Conservation (phyloP, 2,329 filamentous ascomycete genomes). For the Paecilomyces sp. region DNA sequence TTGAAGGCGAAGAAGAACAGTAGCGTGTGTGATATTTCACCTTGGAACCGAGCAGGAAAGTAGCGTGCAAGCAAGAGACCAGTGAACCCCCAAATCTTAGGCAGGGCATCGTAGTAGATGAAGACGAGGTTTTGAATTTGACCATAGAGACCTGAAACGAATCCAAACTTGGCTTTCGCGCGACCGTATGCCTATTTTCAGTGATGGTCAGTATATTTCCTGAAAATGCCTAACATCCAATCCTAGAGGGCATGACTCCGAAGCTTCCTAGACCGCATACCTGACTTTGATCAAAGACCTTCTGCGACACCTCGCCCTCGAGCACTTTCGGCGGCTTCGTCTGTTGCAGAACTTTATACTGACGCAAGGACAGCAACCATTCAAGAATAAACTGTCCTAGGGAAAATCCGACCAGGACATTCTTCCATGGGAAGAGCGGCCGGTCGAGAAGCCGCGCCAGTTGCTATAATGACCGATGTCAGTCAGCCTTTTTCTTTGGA, state of each 20-base stretch:
- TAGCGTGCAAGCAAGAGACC: slow-evolving; percentile 67
- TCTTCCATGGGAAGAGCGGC: slow-evolving; percentile 95
- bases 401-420: slow-evolving; percentile 88
- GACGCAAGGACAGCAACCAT: slow-evolving; percentile 78
- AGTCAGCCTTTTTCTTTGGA: background rate
- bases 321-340: slow-evolving; percentile 79
- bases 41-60: slow-evolving; percentile 70
- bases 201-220: background rate
- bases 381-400: slow-evolving; percentile 87
- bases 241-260: background rate
- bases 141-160: slow-evolving; percentile 72
- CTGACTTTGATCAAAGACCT: slow-evolving; percentile 92
- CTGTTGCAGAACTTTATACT: slow-evolving; percentile 78
- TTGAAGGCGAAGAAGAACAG: slow-evolving; percentile 86
- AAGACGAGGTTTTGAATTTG: slow-evolving; percentile 84
- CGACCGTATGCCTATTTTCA: slow-evolving; percentile 70
- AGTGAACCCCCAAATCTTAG: slow-evolving; percentile 79
- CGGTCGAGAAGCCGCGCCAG: slow-evolving; percentile 83
- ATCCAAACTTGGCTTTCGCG: slow-evolving; percentile 85
- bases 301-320: slow-evolving; percentile 76
- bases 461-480: slow-evolving; percentile 34
- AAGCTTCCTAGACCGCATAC: slow-evolving; percentile 29
- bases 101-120: slow-evolving; percentile 84
- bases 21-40: slow-evolving; percentile 90
- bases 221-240: background rate